Evolutionary conservation across 202 grass and related monocot species (phyloP), one percentile per base, ranked within the genome.

Genomic region (Schoenoplectus tabernaemontani): DNA sequence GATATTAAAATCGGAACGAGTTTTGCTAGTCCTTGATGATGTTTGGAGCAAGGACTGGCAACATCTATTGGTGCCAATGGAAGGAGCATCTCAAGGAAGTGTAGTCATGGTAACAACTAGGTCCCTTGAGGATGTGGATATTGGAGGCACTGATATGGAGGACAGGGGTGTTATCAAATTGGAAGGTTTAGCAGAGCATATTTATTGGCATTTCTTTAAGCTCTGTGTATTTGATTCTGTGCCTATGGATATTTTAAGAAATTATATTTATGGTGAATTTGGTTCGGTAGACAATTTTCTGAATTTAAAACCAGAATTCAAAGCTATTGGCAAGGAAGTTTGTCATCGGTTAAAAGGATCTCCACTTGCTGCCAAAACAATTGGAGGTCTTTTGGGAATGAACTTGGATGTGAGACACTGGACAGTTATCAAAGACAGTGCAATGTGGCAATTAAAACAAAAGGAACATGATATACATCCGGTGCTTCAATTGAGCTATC

Each of bases 21-120:
- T 86, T 57, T 44, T 94, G 36, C 84, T 94, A 30, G 82, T 90
- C 4, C 59, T 93, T 4, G 91, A 90, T 77, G 57, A 93, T 20
- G 86, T 93, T 74, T 94, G 92, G 92, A 83, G 85, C 42, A 86
- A 22, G 20, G 83, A 72, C 9, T 94, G 92, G 89, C 9, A 9
- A 13, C 23, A 58, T 33, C 78, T 94, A n/a, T 24, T 89, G 13
- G 82, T 28, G 0, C 92, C 92, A 26, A 57, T 89, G n/a, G 17
- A 48, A 28, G 1, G 1, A 2, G 87, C 81, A 12, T 3, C 8
- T 2, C 36, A 59, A 10, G 89, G 83, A 15, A 94, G 92, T 32
- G 81, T 57, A 71, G 83, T 89, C 20, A 15, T 94, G 3, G 32
- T 91, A 0, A 94, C 86, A 34, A 91, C 64, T 34, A 57, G 87